Base-by-base conservation (phyloP, 1,284 basidiomycete genomes). In the Puccinia triticina region DNA sequence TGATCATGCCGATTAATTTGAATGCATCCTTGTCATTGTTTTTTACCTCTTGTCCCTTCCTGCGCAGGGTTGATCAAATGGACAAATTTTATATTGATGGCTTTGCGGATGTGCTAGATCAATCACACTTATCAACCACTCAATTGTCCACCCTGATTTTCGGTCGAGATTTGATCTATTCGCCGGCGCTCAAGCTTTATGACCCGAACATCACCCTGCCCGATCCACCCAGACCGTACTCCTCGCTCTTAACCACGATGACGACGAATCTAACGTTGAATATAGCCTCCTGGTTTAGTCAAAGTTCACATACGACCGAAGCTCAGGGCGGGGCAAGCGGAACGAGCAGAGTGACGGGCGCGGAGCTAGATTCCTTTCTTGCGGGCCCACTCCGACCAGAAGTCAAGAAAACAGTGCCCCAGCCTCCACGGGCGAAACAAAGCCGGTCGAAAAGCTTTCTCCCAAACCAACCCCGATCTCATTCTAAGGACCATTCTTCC, bases 41-140 rank as follows among this genome's bases (percentile, higher is more conserved):
- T 57, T 66, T 11, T 23, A 23, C 29, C 4, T 50, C 8, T 40
- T 40, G 43, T 34, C 37, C 10, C 26, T n/a, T 8, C 34, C 23
- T 48, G 8, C n/a, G 23, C 23, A 76, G 80, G 10, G 23, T 34
- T 16, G 61, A 18, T 11, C 23, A n/a, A 26, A n/a, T 69, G 11
- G 61, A 32, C 23, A 73, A 32, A 8, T 32, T 74, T 32, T 67
- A 46, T 48, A 67, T 76, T 5, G 80, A 82, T 69, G 23, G 55
- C 4, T 67, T 59, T 5, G 80, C 43, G 37, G 80, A 82, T 76
- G 61, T 82, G n/a, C 34, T 82, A 66, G 73, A 82, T 37, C 64
- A 75, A 26, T 26, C 50, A 8, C n/a, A 29, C 50, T 46, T 32
- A 23, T 66, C 61, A 66, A 76, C 59, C 18, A 76, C 37, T 43